Base-by-base conservation (phyloP, 192 early-diverging fungal species). In the Polychytrium aggregatum region DNA sequence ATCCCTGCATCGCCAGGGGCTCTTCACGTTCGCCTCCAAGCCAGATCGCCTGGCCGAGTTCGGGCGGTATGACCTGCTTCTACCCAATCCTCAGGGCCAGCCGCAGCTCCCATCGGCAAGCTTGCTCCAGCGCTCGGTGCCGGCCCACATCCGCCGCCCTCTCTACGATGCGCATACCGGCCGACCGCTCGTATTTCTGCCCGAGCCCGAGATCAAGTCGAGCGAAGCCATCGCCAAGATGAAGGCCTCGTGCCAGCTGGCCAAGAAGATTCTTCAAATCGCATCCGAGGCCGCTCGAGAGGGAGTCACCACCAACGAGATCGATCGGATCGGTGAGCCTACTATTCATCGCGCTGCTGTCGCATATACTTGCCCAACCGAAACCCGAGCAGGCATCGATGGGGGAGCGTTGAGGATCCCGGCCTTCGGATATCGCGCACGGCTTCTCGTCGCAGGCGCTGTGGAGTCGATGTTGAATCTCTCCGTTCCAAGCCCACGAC, bases 401-500 rank as follows among this genome's bases (percentile, higher is more conserved):
- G 28, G 13, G 40, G 52, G 40, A 29, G 11, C 1, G 46, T 11
- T 14, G n/a, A n/a, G n/a, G n/a, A n/a, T n/a, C n/a, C n/a, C n/a
- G n/a, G n/a, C n/a, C n/a, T n/a, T n/a, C n/a, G n/a, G n/a, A n/a
- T n/a, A n/a, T n/a, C n/a, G n/a, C n/a, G n/a, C n/a, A n/a, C n/a
- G n/a, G n/a, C n/a, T n/a, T n/a, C n/a, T n/a, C n/a, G n/a, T n/a
- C n/a, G n/a, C n/a, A n/a, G n/a, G n/a, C 9, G 26, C 37, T 42
- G 3, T 17, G 17, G 18, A 28, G 42, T 8, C 1, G 9, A 9
- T 41, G 2, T 2, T 18, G 8, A 7, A 1, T 22, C 6, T 24
- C 37, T 44, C 31, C 18, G 24, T 26, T 27, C 37, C 3, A 31
- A 61, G 65, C 85, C 10, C 81, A 86, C 53, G 59, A 48, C 18